Conservation (phyloP, 1,139 yeast species). For the Suhomyces maxii region DNA sequence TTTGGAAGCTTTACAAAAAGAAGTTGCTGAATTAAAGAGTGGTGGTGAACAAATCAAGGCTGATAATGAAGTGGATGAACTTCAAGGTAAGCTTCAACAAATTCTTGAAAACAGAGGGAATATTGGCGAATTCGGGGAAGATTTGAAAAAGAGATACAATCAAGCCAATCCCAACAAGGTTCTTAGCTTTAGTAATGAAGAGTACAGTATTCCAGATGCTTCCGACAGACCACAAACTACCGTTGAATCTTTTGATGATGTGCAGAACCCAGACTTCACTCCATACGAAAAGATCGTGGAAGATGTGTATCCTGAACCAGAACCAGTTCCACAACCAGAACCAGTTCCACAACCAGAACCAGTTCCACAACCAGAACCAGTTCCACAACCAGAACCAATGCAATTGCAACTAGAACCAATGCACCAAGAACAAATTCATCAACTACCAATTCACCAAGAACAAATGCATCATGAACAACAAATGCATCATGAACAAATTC, state of each 20-base stretch:
- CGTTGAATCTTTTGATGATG: slow-evolving; percentile 27
- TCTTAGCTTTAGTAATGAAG: slow-evolving; percentile 16
- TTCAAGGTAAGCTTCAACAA: slow-evolving; percentile 19
- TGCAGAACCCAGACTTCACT: slow-evolving; percentile 23
- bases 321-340: not conserved
- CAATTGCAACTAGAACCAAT: not conserved
- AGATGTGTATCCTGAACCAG: not conserved
- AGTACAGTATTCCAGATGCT: slow-evolving; percentile 8
- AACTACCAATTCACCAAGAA: not conserved
- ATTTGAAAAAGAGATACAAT: slow-evolving; percentile 18
- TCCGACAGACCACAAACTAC: slow-evolving; percentile 11
- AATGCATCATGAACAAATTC: not conserved
- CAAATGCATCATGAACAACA: not conserved
- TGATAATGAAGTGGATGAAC: slow-evolving; percentile 1
- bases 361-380: not conserved
- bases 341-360: not conserved
- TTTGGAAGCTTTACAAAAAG: slow-evolving; percentile 21
- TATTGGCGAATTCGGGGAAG: slow-evolving; percentile 17
- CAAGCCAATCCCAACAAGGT: slow-evolving; percentile 16
- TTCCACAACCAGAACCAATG: not conserved
- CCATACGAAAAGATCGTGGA: slow-evolving; percentile 16
- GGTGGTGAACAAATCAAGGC: not conserved
- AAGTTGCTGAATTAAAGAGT: slow-evolving; percentile 15
- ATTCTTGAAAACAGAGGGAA: slow-evolving; percentile 17
- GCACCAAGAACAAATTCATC: not conserved